Percentiles rank a stretch among this genome's conserved stretches.
These are phyloP conservation scores for Nigrospora oryzae DNA, from an alignment of 2,329 filamentous ascomycete genomes.

Conservation along the genomic window DNA sequence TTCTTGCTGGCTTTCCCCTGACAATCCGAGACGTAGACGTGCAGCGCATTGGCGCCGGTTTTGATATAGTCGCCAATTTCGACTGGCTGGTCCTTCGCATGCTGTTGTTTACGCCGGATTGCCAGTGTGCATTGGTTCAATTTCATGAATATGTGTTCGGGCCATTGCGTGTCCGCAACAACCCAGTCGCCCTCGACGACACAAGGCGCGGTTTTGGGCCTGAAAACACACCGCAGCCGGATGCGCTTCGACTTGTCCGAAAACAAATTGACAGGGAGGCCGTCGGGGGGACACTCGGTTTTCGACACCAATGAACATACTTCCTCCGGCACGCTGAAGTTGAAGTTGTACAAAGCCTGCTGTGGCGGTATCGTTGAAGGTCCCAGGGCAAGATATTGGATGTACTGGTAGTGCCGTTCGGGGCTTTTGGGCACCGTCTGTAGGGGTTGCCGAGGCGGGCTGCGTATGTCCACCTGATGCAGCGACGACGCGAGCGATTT, in stretches of 20 bases:
- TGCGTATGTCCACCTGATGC: slow-evolving; percentile 38
- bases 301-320: slow-evolving; percentile 25
- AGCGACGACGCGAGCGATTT: slow-evolving; percentile 33
- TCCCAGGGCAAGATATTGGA: slow-evolving; percentile 39
- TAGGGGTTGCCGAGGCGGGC: slow-evolving; percentile 28
- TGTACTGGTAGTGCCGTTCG: slow-evolving; percentile 46
- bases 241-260: slow-evolving; percentile 49
- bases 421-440: slow-evolving; percentile 15
- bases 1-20: slow-evolving; percentile 1
- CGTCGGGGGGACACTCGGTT: slow-evolving; percentile 9
- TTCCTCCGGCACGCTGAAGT: slow-evolving; percentile 34
- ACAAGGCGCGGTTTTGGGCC: slow-evolving; percentile 12
- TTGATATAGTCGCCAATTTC: slow-evolving; percentile 59
- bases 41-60: slow-evolving; percentile 53
- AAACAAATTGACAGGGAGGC: slow-evolving; percentile 28
- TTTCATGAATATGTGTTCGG: slow-evolving; percentile 57
- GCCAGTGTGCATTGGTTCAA: slow-evolving; percentile 55
- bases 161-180: slow-evolving; percentile 60
- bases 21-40: slow-evolving; percentile 32
- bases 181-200: slow-evolving; percentile 50
- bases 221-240: slow-evolving; percentile 58
- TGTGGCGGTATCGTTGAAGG: slow-evolving; percentile 32
- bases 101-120: slow-evolving; percentile 58
- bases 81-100: slow-evolving; percentile 67
- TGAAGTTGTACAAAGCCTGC: slow-evolving; percentile 29